A percentile compares a stretch with the other conserved stretches of the same genome.
Conservation (phyloP, 192 early-diverging fungal genomes). For the Coemansia umbellata region DNA sequence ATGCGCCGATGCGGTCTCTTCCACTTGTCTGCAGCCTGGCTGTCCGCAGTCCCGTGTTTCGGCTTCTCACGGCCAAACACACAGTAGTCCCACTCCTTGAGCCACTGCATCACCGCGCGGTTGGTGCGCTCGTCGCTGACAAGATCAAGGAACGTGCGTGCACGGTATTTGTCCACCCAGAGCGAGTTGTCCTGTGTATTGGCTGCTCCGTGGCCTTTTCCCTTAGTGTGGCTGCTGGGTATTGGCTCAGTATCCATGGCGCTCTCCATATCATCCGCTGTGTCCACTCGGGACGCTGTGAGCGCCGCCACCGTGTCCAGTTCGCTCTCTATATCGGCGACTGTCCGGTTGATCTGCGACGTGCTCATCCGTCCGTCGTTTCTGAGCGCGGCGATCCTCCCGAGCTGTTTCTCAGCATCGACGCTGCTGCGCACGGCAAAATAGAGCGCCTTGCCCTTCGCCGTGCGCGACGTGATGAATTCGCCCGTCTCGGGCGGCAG, state of each 20-base stretch:
- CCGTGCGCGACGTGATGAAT: slow-evolving; percentile 30
- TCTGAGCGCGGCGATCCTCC: not conserved
- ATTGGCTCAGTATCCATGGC: not conserved
- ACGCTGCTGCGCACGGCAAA: slow-evolving; percentile 18
- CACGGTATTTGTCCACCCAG: slow-evolving; percentile 93
- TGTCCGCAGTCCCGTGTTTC: slow-evolving; percentile 2
- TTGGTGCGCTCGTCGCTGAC: slow-evolving; percentile 90
- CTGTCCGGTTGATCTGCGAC: slow-evolving; percentile 30
- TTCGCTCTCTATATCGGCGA: slow-evolving; percentile 29
- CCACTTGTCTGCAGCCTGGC: slow-evolving; percentile 29
- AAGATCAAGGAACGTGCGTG: slow-evolving; percentile 76
- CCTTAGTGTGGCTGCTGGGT: slow-evolving; percentile 3
- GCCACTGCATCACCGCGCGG: slow-evolving; percentile 86
- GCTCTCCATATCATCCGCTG: not conserved
- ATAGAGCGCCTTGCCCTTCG: slow-evolving; percentile 22
- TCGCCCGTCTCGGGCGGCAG: slow-evolving; percentile 40
- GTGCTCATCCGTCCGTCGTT: slow-evolving; percentile 14
- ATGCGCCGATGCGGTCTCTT: slow-evolving; percentile 43
- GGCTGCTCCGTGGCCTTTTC: slow-evolving; percentile 19
- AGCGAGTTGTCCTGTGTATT: slow-evolving; percentile 34
- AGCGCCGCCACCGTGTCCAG: slow-evolving; percentile 12
- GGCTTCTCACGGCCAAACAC: slow-evolving; percentile 64
- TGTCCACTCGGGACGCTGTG: slow-evolving; percentile 12
- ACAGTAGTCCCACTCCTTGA: slow-evolving; percentile 96
- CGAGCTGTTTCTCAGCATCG: slow-evolving; percentile 17